Conservation (phyloP, 2,329 filamentous ascomycete genomes). For the Cryoendolithus antarcticus region DNA sequence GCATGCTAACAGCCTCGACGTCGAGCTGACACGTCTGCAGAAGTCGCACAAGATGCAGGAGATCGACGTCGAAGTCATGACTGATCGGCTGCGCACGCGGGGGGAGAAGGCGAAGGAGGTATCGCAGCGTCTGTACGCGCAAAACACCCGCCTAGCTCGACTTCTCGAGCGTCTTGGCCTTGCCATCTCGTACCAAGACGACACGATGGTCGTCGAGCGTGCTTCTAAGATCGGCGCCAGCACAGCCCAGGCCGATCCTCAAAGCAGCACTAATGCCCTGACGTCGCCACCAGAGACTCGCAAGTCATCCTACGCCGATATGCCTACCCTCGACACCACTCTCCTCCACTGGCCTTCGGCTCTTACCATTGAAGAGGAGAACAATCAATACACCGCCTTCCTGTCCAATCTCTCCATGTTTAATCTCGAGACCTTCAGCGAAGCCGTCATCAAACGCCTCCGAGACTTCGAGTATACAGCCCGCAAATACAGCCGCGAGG, state of each 20-base stretch:
- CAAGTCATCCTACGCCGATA: conserved; percentile 37
- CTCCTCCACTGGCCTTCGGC: conserved; percentile 74
- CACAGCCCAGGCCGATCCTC: conserved; percentile 29
- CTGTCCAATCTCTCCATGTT: conserved; percentile 63
- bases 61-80: conserved; percentile 33
- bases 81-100: conserved; percentile 53
- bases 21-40: conserved; percentile 58
- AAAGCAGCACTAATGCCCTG: conserved; percentile 39
- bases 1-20: conserved; percentile 62
- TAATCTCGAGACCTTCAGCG: conserved; percentile 71
- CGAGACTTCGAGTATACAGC: conserved; percentile 90
- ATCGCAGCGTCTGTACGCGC: conserved; percentile 67
- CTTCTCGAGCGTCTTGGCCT: conserved; percentile 83
- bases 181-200: conserved; percentile 59
- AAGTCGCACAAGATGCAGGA: conserved; percentile 50
- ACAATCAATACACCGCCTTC: conserved; percentile 62
- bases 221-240: conserved; percentile 44
- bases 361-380: conserved; percentile 52
- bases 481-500: conserved; percentile 85
- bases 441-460: conserved; percentile 75
- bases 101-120: conserved; percentile 67
- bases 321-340: conserved; percentile 44
- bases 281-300: conserved; percentile 45
- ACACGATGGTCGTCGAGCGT: conserved; percentile 61
- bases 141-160: conserved; percentile 71